These are phyloP conservation scores for Huntiella moniliformis DNA, from an alignment of 2,329 filamentous ascomycete species.

Conservation along the genomic window DNA sequence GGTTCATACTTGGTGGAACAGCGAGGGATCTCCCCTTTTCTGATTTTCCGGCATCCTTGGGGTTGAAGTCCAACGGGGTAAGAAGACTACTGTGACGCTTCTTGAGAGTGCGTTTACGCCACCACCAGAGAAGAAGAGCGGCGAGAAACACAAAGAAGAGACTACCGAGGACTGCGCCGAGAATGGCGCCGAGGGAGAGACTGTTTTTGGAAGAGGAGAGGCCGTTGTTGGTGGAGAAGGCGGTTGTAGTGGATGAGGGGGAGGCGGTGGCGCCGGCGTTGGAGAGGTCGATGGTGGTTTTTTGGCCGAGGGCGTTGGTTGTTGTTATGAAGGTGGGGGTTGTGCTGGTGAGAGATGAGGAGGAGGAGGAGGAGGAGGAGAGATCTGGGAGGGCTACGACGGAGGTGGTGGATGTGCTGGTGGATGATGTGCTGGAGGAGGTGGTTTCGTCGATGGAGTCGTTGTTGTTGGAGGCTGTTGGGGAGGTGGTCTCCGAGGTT, in stretches of 20 bases:
- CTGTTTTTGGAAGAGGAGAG: constrained; percentile 9
- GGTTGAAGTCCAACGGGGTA: constrained; percentile 26
- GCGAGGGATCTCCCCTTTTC: not conserved
- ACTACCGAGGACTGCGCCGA: constrained; percentile 32
- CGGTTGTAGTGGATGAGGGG: constrained; percentile 1
- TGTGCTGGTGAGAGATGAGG: not conserved
- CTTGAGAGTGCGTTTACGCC: constrained; percentile 24
- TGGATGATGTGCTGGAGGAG: not conserved
- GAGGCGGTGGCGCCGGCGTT: not conserved
- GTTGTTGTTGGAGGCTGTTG: not conserved
- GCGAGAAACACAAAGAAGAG: constrained; percentile 27
- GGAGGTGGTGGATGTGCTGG: not conserved
- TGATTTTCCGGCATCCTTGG: constrained; percentile 3
- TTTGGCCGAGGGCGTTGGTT: not conserved
- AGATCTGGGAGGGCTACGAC: not conserved
- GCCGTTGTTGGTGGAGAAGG: not conserved
- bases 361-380: not conserved
- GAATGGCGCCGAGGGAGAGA: constrained; percentile 25
- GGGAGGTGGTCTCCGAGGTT: not conserved
- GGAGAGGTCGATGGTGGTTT: not conserved
- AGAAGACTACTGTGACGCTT: constrained; percentile 29
- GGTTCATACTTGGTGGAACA: constrained; percentile 17
- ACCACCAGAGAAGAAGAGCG: constrained; percentile 31
- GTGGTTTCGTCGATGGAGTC: not conserved
- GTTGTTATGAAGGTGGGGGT: not conserved